A percentile compares a stretch with the other conserved stretches of the same genome.
Conservation (phyloP, 1,284 basidiomycete genomes). For the Ceraceosorus guamensis region DNA sequence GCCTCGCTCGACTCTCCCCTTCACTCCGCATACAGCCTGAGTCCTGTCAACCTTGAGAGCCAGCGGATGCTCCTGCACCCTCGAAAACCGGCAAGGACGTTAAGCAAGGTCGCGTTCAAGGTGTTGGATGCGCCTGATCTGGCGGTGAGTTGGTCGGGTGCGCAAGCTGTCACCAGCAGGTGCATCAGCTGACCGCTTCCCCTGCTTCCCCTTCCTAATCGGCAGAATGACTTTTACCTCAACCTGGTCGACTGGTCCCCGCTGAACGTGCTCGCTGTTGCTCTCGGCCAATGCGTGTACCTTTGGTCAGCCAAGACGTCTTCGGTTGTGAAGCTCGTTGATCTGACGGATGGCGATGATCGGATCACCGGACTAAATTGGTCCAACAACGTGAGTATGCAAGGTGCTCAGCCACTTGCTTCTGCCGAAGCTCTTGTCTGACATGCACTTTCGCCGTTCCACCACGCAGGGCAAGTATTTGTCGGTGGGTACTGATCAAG, state of each 20-base stretch:
- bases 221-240: slow-evolving; percentile 88
- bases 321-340: slow-evolving; percentile 82
- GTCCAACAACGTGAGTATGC: slow-evolving; percentile 68
- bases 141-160: slow-evolving; percentile 13
- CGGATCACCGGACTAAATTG: slow-evolving; percentile 53
- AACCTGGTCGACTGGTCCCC: slow-evolving; percentile 97
- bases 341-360: slow-evolving; percentile 61
- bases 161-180: neutral
- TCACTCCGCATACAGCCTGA: slow-evolving; percentile 81
- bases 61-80: slow-evolving; percentile 78
- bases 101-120: slow-evolving; percentile 93
- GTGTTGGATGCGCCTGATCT: slow-evolving; percentile 95
- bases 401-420: neutral
- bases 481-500: slow-evolving; percentile 82
- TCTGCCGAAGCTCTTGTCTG: slow-evolving; percentile 5
- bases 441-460: slow-evolving; percentile 1
- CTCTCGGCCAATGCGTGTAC: slow-evolving; percentile 84
- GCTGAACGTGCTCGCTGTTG: slow-evolving; percentile 88
- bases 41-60: slow-evolving; percentile 77
- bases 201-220: slow-evolving; percentile 5
- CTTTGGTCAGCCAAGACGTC: slow-evolving; percentile 94
- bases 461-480: slow-evolving; percentile 54
- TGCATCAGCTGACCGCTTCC: neutral
- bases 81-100: slow-evolving; percentile 67
- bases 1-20: slow-evolving; percentile 54